A percentile compares a stretch with the other conserved stretches of the same genome.
Conservation (phyloP, 2,329 filamentous ascomycete genomes). For the Daldinia eschscholtzii region DNA sequence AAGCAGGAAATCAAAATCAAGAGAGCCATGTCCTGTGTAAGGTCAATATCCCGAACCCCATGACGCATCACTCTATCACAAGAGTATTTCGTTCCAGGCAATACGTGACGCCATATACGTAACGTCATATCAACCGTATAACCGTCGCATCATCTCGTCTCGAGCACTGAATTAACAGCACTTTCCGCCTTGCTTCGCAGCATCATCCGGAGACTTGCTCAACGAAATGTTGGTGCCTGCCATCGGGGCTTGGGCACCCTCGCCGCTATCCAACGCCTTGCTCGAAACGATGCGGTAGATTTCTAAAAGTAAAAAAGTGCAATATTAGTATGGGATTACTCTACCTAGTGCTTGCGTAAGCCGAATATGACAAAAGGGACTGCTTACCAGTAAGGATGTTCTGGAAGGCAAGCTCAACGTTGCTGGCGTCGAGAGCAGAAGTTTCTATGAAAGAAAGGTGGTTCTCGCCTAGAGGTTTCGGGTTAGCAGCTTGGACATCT, state of each 20-base stretch:
- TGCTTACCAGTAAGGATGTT: constrained; percentile 95
- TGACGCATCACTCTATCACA: constrained; percentile 47
- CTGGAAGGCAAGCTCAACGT: constrained; percentile 98
- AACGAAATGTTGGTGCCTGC: constrained; percentile 87
- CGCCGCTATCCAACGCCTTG: constrained; percentile 94
- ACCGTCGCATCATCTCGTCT: constrained; percentile 49
- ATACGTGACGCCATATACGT: constrained; percentile 54
- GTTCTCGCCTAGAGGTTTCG: constrained; percentile 80
- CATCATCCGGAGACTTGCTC: constrained; percentile 84
- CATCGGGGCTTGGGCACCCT: constrained; percentile 82
- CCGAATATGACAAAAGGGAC: neutral
- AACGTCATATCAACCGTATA: constrained; percentile 54
- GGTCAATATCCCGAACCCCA: constrained; percentile 48
- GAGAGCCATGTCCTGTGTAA: constrained; percentile 45
- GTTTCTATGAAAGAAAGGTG: constrained; percentile 99
- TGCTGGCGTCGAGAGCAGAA: constrained; percentile 97
- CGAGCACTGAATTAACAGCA: constrained; percentile 73
- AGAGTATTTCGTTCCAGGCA: constrained; percentile 42
- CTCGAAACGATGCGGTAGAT: constrained; percentile 99
- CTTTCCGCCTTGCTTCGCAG: constrained; percentile 80
- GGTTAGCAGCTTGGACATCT: constrained; percentile 47
- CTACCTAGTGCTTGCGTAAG: constrained; percentile 33
- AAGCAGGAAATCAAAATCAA: constrained; percentile 38
- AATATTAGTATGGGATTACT: constrained; percentile 27
- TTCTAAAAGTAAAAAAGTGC: constrained; percentile 67